A percentile compares a stretch with the other conserved stretches of the same genome.
Conservation (phyloP, 1,284 basidiomycete species). For the Neotropicomus parvogracilis region DNA sequence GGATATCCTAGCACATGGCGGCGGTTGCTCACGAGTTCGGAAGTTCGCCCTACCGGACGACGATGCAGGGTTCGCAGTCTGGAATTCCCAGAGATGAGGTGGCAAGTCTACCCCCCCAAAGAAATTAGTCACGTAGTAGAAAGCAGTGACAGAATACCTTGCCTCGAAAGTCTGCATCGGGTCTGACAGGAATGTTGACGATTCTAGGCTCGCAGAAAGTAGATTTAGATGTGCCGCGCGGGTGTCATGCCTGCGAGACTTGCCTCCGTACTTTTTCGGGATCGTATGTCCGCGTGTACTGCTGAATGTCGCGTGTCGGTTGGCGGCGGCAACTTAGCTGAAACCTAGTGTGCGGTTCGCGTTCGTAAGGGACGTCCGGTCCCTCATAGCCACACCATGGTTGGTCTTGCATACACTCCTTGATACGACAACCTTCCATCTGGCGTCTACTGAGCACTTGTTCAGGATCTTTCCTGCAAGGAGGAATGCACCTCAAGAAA, state of each 20-base stretch:
- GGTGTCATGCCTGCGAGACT: conserved; percentile 1
- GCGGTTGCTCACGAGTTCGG: conserved; percentile 39
- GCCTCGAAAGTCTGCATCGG: conserved; percentile 61
- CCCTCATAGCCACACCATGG: conserved; percentile 42
- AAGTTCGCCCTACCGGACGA: conserved; percentile 49
- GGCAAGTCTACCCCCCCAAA: conserved; percentile 13
- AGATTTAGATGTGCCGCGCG: background rate
- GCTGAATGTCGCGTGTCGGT: conserved; percentile 48
- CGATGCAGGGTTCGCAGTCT: conserved; percentile 53
- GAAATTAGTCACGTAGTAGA: background rate
- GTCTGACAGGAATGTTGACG: conserved; percentile 47
- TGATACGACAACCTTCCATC: conserved; percentile 20
- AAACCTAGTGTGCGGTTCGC: conserved; percentile 48
- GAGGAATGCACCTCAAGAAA: conserved; percentile 13
- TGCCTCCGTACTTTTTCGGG: conserved; percentile 39
- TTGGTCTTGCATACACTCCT: conserved; percentile 36
- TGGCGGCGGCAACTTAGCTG: conserved; percentile 43
- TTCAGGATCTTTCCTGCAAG: conserved; percentile 24
- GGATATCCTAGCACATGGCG: background rate
- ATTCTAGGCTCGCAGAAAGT: conserved; percentile 35
- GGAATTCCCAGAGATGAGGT: conserved; percentile 37
- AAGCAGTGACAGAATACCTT: conserved; percentile 12
- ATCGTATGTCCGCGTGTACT: conserved; percentile 42
- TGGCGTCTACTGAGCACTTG: conserved; percentile 3
- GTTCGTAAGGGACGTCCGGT: conserved; percentile 38